A percentile compares a stretch with the other conserved stretches of the same genome.
Conservation (phyloP, 306 rosid genomes). For the Vachellia pachyceras region DNA sequence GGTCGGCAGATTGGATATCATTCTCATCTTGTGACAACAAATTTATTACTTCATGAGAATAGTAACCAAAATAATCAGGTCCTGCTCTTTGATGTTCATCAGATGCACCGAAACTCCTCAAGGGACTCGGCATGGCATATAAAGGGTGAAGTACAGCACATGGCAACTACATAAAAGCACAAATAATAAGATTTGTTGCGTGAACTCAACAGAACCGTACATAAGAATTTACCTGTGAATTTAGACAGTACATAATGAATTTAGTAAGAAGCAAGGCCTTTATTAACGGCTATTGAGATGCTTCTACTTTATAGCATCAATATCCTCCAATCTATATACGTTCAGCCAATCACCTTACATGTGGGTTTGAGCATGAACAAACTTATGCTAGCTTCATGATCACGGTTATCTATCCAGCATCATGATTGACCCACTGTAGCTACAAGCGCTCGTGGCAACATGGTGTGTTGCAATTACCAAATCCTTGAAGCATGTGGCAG, state of each 20-base stretch:
- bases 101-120: slow-evolving; percentile 43
- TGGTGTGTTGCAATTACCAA: no score
- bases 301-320: not conserved
- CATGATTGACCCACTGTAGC: not conserved
- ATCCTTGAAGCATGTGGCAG: no score
- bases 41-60: slow-evolving; percentile 54
- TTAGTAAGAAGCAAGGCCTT: slow-evolving; percentile 7
- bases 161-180: slow-evolving; percentile 34
- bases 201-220: slow-evolving; percentile 14
- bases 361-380: not conserved
- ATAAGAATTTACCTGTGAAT: not conserved
- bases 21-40: slow-evolving; percentile 65
- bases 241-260: not conserved
- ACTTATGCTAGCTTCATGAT: not conserved
- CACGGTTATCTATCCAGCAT: not conserved
- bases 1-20: slow-evolving; percentile 41
- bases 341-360: not conserved
- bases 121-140: slow-evolving; percentile 66
- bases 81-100: slow-evolving; percentile 50
- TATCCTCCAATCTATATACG: not conserved
- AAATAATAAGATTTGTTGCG: not conserved
- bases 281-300: not conserved
- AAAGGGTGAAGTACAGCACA: slow-evolving; percentile 45
- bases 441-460: no score
- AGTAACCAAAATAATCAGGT: slow-evolving; percentile 89